These are phyloP conservation scores for Penicillium nordicum DNA, from an alignment of 2,329 filamentous ascomycete genomes.

Conservation along the genomic window DNA sequence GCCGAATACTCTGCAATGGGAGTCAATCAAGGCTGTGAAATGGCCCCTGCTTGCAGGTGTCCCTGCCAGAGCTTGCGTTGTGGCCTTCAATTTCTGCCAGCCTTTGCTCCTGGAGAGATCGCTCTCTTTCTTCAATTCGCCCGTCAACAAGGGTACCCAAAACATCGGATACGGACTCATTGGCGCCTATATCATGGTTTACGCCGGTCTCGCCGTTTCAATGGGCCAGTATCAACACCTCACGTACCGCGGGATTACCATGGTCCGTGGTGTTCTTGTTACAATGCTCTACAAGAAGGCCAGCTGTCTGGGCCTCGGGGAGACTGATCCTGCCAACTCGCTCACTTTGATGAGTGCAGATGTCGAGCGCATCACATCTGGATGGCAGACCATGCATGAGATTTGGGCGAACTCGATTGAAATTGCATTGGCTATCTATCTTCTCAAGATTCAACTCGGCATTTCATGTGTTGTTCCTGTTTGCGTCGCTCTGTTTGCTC, in stretches of 20 bases:
- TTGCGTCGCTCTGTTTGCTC: slow-evolving; percentile 40
- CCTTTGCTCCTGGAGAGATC: slow-evolving; percentile 40
- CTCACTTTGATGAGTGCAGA: slow-evolving; percentile 48
- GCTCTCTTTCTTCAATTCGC: slow-evolving; percentile 32
- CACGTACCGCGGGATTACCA: slow-evolving; percentile 43
- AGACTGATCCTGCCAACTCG: slow-evolving; percentile 37
- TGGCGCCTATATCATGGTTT: slow-evolving; percentile 44
- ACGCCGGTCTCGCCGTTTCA: slow-evolving; percentile 32
- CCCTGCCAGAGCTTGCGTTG: slow-evolving; percentile 33
- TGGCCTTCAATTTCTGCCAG: slow-evolving; percentile 38
- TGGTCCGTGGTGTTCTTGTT: slow-evolving; percentile 44
- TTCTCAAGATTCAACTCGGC: slow-evolving; percentile 43
- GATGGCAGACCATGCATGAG: slow-evolving; percentile 44
- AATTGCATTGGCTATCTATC: slow-evolving; percentile 46
- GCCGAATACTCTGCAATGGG: slow-evolving; percentile 29
- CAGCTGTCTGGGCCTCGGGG: slow-evolving; percentile 30
- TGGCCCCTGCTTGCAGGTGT: slow-evolving; percentile 34
- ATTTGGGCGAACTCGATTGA: slow-evolving; percentile 47
- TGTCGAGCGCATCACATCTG: slow-evolving; percentile 44
- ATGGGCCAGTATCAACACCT: slow-evolving; percentile 44
- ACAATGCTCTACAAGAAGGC: slow-evolving; percentile 52
- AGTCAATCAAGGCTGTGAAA: slow-evolving; percentile 32
- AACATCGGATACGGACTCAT: slow-evolving; percentile 44
- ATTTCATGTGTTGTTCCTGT: slow-evolving; percentile 46
- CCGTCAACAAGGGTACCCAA: slow-evolving; percentile 26